phyloP scores from a whole-genome alignment of 1,284 basidiomycete genomes.

The Ustilago crameri region DNA sequence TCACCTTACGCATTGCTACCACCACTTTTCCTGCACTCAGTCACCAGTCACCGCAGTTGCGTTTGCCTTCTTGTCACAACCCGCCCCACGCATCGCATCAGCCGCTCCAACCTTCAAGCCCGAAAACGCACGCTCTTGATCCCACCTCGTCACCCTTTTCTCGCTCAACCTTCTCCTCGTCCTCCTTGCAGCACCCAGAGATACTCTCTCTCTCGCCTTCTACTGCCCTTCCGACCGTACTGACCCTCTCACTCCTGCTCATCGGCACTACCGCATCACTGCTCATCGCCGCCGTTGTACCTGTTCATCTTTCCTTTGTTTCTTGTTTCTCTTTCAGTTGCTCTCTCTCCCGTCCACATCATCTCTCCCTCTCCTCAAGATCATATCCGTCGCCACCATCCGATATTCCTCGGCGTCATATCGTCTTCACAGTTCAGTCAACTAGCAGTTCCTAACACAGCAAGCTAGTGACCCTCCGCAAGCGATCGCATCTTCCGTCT shows the following conservation, averaged over 20 bases:
- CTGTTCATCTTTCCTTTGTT: conserved; percentile 16
- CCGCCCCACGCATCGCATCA: conserved; percentile 1
- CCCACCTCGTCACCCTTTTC: conserved; percentile 1
- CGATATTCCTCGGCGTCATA: conserved; percentile 1
- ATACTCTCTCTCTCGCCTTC: conserved; percentile 3
- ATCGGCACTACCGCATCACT: conserved; percentile 17
- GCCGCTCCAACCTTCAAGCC: conserved; percentile 28
- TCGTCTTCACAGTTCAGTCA: neutral
- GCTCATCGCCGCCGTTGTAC: conserved; percentile 21
- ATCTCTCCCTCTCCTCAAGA: conserved; percentile 10
- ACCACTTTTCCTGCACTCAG: neutral
- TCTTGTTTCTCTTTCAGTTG: conserved; percentile 12
- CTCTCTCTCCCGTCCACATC: conserved; percentile 7
- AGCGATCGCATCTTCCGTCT: conserved; percentile 10
- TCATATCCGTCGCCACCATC: conserved; percentile 7
- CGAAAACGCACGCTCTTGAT: conserved; percentile 6
- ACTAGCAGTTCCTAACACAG: neutral
- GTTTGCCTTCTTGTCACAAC: neutral
- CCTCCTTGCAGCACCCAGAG: conserved; percentile 15
- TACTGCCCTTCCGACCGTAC: conserved; percentile 9
- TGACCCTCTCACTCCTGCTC: conserved; percentile 5
- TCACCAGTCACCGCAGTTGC: conserved; percentile 18
- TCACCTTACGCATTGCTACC: conserved; percentile 2
- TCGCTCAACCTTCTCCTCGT: conserved; percentile 4
- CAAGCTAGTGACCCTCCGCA: conserved; percentile 5